phyloP scores from a whole-genome alignment of 2,329 filamentous ascomycete species.

The Alternaria ethzedia region DNA sequence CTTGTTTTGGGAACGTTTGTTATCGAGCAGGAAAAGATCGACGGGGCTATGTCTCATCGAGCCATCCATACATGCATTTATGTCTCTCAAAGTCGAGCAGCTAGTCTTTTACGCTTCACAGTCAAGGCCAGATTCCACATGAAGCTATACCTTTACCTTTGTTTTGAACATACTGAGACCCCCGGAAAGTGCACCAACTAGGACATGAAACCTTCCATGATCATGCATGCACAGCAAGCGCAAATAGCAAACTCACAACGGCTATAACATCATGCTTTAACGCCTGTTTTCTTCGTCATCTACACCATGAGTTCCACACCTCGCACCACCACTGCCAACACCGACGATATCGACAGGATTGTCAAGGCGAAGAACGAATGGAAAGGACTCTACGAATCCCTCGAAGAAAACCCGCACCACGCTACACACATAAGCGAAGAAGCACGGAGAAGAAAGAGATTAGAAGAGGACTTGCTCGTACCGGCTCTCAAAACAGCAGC shows the following conservation, averaged over 20 bases:
- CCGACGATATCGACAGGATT: neutral
- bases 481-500: neutral
- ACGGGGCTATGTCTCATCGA: neutral
- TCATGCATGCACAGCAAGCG: neutral
- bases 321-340: neutral
- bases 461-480: neutral
- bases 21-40: neutral
- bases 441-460: neutral
- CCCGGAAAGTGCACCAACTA: neutral
- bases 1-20: neutral
- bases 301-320: neutral
- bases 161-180: neutral
- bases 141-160: neutral
- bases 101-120: neutral
- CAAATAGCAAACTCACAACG: neutral
- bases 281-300: neutral
- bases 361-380: neutral
- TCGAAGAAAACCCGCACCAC: neutral
- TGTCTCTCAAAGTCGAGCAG: neutral
- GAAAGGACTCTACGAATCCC: neutral
- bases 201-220: neutral
- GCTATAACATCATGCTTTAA: neutral
- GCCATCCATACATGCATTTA: neutral
- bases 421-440: neutral
- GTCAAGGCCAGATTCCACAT: neutral